Percentiles rank a stretch among this genome's conserved stretches.
phyloP scores from a whole-genome alignment of 2,329 filamentous ascomycete species.

The Alternaria viburni region DNA sequence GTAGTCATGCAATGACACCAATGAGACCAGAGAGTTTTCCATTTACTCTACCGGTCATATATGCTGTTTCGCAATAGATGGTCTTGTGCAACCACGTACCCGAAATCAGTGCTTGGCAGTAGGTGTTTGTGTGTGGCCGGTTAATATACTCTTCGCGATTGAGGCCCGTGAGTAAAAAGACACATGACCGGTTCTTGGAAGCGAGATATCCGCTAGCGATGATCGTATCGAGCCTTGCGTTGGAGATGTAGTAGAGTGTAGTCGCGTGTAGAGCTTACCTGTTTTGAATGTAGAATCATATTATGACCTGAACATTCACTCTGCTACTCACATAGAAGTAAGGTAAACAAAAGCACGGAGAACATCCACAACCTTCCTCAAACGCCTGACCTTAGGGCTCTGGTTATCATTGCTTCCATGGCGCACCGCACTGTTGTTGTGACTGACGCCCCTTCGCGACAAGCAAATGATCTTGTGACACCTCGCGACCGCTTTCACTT shows the following conservation, averaged over 20 bases:
- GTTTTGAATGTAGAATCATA: not conserved
- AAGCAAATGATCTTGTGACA: not conserved
- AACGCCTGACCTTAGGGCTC: accelerated
- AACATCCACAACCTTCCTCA: not conserved
- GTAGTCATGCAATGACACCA: not conserved
- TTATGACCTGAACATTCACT: not conserved
- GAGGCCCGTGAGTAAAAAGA: slow-evolving; percentile 15
- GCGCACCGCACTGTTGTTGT: not conserved
- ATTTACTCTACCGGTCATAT: slow-evolving; percentile 5
- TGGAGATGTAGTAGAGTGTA: not conserved
- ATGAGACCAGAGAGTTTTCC: not conserved
- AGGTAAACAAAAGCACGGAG: too few species aligned
- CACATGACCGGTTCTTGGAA: slow-evolving; percentile 14
- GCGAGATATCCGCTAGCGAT: not conserved
- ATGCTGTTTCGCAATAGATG: slow-evolving; percentile 19
- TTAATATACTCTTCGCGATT: slow-evolving; percentile 20
- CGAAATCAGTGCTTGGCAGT: slow-evolving; percentile 11
- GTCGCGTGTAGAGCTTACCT: not conserved
- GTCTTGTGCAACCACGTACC: slow-evolving; percentile 15
- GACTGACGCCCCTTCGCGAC: not conserved
- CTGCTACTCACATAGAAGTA: not conserved
- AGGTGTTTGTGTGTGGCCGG: slow-evolving; percentile 13
- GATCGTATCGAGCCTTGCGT: not conserved
- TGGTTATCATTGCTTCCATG: not conserved
- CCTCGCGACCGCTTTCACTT: not conserved